Evolutionary conservation across 73 alveolate species (phyloP).

Genomic region (Effrenium voratum): DNA sequence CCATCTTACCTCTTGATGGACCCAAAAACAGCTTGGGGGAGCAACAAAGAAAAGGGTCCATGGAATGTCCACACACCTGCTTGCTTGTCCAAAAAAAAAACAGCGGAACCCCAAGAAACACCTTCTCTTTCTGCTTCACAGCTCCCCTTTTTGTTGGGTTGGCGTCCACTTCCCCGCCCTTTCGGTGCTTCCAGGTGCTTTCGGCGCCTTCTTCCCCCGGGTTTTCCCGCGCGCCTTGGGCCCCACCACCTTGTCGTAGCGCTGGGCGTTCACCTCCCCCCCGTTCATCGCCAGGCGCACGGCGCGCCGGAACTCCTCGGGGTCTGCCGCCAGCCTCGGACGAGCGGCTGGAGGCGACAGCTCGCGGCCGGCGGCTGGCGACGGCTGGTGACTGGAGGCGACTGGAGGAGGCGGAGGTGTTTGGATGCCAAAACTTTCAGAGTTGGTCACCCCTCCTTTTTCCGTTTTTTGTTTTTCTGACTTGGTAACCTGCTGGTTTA

Average conservation of each 20-base stretch:
- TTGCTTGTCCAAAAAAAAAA: too few species aligned
- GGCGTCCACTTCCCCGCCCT: too few species aligned
- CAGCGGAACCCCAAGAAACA: too few species aligned
- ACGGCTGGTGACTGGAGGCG: background rate
- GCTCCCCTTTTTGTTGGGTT: too few species aligned
- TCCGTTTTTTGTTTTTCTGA: background rate
- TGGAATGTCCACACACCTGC: too few species aligned
- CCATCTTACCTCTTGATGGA: too few species aligned
- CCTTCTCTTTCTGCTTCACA: too few species aligned
- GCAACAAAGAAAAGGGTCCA: too few species aligned
- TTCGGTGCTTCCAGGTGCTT: too few species aligned
- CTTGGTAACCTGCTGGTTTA: background rate
- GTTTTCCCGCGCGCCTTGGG: conserved; percentile 15
- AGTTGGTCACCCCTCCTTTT: background rate
- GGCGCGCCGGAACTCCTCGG: conserved; percentile 68
- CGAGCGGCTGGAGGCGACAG: too few species aligned
- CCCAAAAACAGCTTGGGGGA: too few species aligned
- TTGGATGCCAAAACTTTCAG: background rate
- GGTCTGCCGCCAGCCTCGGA: conserved; percentile 42
- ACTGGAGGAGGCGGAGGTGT: background rate
- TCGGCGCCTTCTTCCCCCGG: too few species aligned
- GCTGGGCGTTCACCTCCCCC: conserved; percentile 39
- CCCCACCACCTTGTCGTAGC: conserved; percentile 40
- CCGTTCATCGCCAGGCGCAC: conserved; percentile 60
- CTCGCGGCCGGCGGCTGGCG: background rate